phyloP scores from a whole-genome alignment of 805 yeast genomes.

The Metschnikowia orientalis region DNA sequence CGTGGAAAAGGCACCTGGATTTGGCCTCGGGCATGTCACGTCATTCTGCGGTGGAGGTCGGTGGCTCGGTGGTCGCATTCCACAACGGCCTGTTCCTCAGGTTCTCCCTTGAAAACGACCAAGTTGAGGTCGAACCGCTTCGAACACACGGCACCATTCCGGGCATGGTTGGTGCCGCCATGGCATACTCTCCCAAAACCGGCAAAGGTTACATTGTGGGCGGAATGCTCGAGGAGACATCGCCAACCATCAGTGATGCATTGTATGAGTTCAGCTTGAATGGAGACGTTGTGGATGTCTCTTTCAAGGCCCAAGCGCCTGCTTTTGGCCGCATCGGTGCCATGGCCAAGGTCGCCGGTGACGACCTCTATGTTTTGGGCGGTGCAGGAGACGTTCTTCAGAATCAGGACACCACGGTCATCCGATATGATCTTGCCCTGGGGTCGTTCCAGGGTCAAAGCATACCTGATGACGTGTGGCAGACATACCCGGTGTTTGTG shows the following conservation, averaged over 20 bases:
- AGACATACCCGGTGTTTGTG: slow-evolving; percentile 44
- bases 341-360: slow-evolving; percentile 24
- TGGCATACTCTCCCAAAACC: slow-evolving; percentile 25
- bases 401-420: slow-evolving; percentile 23
- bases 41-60: slow-evolving; percentile 10
- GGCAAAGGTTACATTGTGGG: slow-evolving; percentile 45
- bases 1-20: slow-evolving; percentile 39
- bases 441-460: slow-evolving; percentile 5
- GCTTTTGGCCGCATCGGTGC: slow-evolving; percentile 50
- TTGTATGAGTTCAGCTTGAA: slow-evolving; percentile 33
- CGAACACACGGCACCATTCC: slow-evolving; percentile 12
- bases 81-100: slow-evolving; percentile 10
- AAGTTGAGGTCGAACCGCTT: neutral
- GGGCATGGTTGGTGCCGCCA: slow-evolving; percentile 32
- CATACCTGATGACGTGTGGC: slow-evolving; percentile 37
- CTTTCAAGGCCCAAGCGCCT: slow-evolving; percentile 19
- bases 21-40: slow-evolving; percentile 21
- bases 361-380: slow-evolving; percentile 47
- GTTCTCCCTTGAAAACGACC: neutral
- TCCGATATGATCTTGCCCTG: slow-evolving; percentile 27
- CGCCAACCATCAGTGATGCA: slow-evolving; percentile 28
- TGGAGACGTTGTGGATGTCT: slow-evolving; percentile 10
- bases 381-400: slow-evolving; percentile 48
- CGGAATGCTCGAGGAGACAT: slow-evolving; percentile 33
- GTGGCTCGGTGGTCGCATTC: slow-evolving; percentile 9